Evolutionary conservation across 2,329 filamentous ascomycete genomes (phyloP).

Genomic region (Teratosphaeria destructans): DNA sequence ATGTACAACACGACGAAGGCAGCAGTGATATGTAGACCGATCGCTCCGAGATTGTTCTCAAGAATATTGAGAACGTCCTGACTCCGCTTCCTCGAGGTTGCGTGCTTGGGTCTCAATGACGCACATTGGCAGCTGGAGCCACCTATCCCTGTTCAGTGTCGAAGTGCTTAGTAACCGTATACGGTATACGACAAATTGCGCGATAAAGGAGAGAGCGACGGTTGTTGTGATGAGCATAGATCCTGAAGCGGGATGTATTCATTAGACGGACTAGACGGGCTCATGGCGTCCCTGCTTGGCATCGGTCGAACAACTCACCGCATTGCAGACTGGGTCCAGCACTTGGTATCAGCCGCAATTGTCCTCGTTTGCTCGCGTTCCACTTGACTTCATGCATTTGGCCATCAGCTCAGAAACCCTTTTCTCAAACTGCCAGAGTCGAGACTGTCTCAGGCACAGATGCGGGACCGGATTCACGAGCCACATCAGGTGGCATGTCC

Average conservation of each 20-base stretch:
- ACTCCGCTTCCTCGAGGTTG: neutral
- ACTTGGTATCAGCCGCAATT: neutral
- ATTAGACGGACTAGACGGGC: neutral
- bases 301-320: neutral
- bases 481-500: slow-evolving; percentile 18
- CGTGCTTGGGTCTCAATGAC: neutral
- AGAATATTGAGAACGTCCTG: no score
- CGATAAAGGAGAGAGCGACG: neutral
- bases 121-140: neutral
- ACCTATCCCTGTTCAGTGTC: neutral
- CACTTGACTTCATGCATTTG: neutral
- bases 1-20: neutral
- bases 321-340: neutral
- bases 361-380: neutral
- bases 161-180: neutral
- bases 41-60: neutral
- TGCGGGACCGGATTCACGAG: slow-evolving; percentile 17
- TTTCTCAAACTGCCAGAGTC: slow-evolving; percentile 14
- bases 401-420: neutral
- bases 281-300: neutral
- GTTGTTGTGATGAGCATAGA: neutral
- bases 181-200: neutral
- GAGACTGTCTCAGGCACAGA: slow-evolving; percentile 17
- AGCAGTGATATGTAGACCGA: neutral
- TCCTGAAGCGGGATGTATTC: neutral